phyloP scores from a whole-genome alignment of 441 rosid species.

The Gossypium laxum region DNA sequence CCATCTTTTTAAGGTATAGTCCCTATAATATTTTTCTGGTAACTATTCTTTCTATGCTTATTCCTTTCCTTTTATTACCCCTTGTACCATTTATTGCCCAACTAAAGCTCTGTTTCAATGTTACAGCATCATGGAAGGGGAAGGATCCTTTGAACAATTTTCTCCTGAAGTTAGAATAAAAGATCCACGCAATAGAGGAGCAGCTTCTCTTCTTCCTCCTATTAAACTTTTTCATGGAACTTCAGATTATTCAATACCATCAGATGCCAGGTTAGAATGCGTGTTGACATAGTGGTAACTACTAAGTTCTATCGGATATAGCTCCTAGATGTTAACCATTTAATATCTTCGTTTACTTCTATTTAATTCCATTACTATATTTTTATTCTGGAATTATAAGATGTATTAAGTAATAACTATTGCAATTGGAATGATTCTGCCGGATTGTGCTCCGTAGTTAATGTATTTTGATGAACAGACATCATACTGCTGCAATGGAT shows the following conservation, averaged over 20 bases:
- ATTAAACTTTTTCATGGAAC: slow-evolving; percentile 60
- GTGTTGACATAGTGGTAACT: neutral
- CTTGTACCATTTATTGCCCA: neutral
- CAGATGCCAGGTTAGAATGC: slow-evolving; percentile 51
- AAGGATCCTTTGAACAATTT: slow-evolving; percentile 43
- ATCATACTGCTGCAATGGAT: neutral
- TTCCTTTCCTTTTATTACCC: neutral
- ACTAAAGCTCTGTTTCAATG: neutral
- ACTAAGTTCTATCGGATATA: neutral
- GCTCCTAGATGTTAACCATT: neutral
- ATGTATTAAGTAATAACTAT: neutral
- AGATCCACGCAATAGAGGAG: slow-evolving; percentile 30
- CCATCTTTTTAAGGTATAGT: slow-evolving; percentile 70
- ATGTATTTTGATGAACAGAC: neutral
- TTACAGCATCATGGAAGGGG: slow-evolving; percentile 68
- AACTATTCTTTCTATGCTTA: neutral
- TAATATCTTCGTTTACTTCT: slow-evolving; percentile 6
- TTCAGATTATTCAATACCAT: slow-evolving; percentile 50
- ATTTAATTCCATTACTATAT: neutral
- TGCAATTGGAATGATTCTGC: neutral
- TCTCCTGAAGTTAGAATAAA: slow-evolving; percentile 50
- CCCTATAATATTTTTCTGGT: slow-evolving; percentile 2
- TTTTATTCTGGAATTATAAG: slow-evolving; percentile 1
- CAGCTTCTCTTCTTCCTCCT: slow-evolving; percentile 47
- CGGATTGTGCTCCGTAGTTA: neutral